A percentile compares a stretch with the other conserved stretches of the same genome.
These are phyloP conservation scores for Penicillium goetzii DNA, from an alignment of 495 filamentous ascomycete species.

Conservation along the genomic window DNA sequence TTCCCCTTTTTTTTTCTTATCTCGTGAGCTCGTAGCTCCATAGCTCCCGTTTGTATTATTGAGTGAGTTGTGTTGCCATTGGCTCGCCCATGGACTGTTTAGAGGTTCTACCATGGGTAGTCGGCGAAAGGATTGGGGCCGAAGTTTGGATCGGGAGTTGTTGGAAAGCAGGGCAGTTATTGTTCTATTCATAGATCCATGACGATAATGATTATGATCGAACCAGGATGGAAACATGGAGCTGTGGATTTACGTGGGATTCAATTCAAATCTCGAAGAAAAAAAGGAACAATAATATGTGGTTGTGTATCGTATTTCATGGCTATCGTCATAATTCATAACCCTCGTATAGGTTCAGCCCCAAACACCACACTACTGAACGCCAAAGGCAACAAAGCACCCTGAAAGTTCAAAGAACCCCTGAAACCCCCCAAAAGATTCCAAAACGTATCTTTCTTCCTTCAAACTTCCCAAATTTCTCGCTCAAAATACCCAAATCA, in stretches of 20 bases:
- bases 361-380: neutral
- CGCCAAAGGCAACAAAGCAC: neutral
- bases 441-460: neutral
- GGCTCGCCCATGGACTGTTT: neutral
- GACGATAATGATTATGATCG: neutral
- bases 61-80: neutral
- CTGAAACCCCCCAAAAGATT: neutral
- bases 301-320: slow-evolving; percentile 4
- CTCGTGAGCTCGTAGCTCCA: neutral
- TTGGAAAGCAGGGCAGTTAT: neutral
- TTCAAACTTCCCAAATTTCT: neutral
- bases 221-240: neutral
- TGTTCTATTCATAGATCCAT: neutral
- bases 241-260: neutral
- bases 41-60: neutral
- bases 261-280: neutral
- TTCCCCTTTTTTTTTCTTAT: neutral
- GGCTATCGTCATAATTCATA: slow-evolving; percentile 4
- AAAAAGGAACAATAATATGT: too few species aligned
- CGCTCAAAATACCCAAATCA: neutral
- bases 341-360: neutral
- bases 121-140: neutral
- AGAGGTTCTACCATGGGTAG: neutral
- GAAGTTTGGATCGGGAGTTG: neutral
- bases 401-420: neutral